Conservation (phyloP, 169 alveolate species). For the Perkinsus olseni region DNA sequence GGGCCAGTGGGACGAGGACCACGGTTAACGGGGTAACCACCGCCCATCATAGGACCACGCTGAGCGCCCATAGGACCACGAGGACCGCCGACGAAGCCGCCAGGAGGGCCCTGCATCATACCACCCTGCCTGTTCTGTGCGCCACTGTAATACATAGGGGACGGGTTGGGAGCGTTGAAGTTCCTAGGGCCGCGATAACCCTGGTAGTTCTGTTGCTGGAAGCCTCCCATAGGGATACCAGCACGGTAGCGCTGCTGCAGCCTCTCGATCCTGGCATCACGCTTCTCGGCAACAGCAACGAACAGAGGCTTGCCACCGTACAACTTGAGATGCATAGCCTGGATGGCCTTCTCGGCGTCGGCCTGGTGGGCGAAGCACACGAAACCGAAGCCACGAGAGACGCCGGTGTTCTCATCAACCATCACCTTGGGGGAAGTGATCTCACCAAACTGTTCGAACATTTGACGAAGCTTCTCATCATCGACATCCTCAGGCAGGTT, state of each 20-base stretch:
- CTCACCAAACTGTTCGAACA: constrained; percentile 68
- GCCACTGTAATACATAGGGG: background rate
- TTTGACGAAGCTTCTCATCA: constrained; percentile 69
- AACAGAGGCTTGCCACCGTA: constrained; percentile 74
- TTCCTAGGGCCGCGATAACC: constrained; percentile 11
- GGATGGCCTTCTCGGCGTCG: constrained; percentile 82
- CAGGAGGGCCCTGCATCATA: background rate
- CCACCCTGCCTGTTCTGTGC: background rate
- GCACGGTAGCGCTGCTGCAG: constrained; percentile 72
- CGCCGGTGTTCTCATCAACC: constrained; percentile 72
- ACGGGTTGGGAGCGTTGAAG: background rate
- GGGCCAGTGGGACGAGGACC: constrained; percentile 6
- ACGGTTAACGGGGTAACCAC: background rate
- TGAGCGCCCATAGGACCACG: background rate
- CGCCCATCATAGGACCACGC: background rate
- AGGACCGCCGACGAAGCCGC: background rate
- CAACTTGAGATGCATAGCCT: constrained; percentile 61
- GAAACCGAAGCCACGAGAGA: constrained; percentile 83
- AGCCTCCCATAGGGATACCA: constrained; percentile 48
- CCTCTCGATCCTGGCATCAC: constrained; percentile 74
- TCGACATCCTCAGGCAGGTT: constrained; percentile 76
- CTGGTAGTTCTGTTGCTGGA: constrained; percentile 12
- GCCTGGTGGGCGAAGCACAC: constrained; percentile 82
- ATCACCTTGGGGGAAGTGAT: constrained; percentile 72
- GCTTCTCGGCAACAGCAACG: constrained; percentile 83